phyloP scores from a whole-genome alignment of 768 basidiomycete genomes.

The Pisolithus tinctorius region DNA sequence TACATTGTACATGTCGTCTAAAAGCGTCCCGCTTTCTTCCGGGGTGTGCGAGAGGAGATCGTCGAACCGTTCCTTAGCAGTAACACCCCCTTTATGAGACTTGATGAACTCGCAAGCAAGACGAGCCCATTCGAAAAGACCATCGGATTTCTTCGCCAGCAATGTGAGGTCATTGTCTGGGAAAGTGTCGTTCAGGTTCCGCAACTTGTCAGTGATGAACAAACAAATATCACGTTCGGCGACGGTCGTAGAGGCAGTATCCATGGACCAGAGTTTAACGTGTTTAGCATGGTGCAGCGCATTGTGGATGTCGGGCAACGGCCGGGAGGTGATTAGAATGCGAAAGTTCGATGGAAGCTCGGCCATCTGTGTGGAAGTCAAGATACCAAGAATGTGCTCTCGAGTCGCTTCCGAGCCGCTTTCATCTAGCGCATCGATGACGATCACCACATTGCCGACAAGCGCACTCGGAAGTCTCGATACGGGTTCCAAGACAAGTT shows the following conservation, averaged over 20 bases:
- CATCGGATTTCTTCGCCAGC: neutral
- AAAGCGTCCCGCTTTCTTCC: neutral
- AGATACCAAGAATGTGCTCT: neutral
- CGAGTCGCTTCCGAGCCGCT: neutral
- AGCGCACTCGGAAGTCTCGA: neutral
- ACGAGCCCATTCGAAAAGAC: constrained; percentile 6
- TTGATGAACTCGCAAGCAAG: constrained; percentile 4
- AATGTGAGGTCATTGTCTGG: neutral
- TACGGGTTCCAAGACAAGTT: neutral
- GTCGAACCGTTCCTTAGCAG: neutral
- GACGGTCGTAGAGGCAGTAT: neutral
- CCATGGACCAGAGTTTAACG: neutral
- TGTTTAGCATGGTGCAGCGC: neutral
- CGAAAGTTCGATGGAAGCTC: constrained; percentile 1
- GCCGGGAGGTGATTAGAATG: neutral
- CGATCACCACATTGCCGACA: neutral
- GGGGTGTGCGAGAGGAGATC: neutral
- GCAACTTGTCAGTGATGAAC: neutral
- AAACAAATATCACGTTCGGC: neutral
- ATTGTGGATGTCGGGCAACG: neutral
- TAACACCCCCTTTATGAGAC: neutral
- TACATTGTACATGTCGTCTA: neutral
- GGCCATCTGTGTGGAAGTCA: neutral
- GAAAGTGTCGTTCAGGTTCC: neutral
- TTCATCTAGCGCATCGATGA: neutral